Conservation (phyloP, 1,284 basidiomycete genomes). For the Apiotrichum porosum region DNA sequence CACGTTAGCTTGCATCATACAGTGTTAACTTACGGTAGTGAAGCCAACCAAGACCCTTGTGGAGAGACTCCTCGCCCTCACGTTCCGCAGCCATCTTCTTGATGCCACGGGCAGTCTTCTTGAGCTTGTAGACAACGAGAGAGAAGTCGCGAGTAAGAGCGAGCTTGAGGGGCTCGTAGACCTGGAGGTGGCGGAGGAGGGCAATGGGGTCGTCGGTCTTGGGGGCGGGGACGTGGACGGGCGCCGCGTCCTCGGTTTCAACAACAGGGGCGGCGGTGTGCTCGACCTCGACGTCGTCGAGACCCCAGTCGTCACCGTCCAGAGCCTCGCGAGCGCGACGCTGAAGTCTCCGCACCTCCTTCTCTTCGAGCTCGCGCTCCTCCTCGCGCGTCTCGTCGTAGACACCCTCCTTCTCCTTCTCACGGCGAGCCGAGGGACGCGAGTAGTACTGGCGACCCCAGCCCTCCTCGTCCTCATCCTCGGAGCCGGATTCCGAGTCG, state of each 20-base stretch:
- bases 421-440: conserved; percentile 40
- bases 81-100: conserved; percentile 35
- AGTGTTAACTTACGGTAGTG: conserved; percentile 45
- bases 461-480: conserved; percentile 56
- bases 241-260: conserved; percentile 6
- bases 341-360: conserved; percentile 63
- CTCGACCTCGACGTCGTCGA: conserved; percentile 58
- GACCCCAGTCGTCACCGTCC: conserved; percentile 73
- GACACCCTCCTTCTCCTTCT: conserved; percentile 15
- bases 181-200: conserved; percentile 69
- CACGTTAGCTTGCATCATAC: not conserved
- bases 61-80: conserved; percentile 35
- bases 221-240: conserved; percentile 21
- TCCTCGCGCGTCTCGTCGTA: conserved; percentile 52
- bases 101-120: conserved; percentile 45
- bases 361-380: conserved; percentile 20
- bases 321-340: conserved; percentile 66
- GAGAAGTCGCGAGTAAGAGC: conserved; percentile 55
- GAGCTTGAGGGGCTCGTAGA: conserved; percentile 67
- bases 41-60: conserved; percentile 48
- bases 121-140: conserved; percentile 48
- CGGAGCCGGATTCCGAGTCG: conserved; percentile 35
- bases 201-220: conserved; percentile 45
- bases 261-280: conserved; percentile 35
- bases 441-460: conserved; percentile 85